Conservation (phyloP, 1,139 yeast genomes). For the Yamadazyma siamensis region DNA sequence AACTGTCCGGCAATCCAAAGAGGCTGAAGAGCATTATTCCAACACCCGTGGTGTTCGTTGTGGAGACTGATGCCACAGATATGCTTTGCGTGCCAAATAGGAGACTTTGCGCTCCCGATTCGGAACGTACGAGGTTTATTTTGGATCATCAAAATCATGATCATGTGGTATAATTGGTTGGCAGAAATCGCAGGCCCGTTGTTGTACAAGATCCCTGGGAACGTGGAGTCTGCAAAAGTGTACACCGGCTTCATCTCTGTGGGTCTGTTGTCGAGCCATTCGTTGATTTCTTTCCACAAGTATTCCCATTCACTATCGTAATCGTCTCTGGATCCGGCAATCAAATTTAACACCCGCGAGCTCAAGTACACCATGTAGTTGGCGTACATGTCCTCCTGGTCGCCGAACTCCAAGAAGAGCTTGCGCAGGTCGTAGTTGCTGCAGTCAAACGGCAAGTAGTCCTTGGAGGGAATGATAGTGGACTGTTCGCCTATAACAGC, state of each 20-base stretch:
- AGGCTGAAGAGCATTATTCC: slow-evolving; percentile 38
- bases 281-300: slow-evolving; percentile 30
- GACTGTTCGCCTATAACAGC: slow-evolving; percentile 31
- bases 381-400: slow-evolving; percentile 34
- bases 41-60: slow-evolving; percentile 30
- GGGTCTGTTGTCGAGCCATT: slow-evolving; percentile 33
- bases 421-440: slow-evolving; percentile 18
- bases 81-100: slow-evolving; percentile 41
- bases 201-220: slow-evolving; percentile 31
- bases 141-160: slow-evolving; percentile 33
- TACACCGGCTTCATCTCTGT: slow-evolving; percentile 25
- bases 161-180: slow-evolving; percentile 38
- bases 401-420: slow-evolving; percentile 17
- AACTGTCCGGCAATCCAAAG: slow-evolving; percentile 39
- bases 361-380: slow-evolving; percentile 36
- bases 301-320: slow-evolving; percentile 33
- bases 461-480: slow-evolving; percentile 26
- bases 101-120: slow-evolving; percentile 17
- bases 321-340: slow-evolving; percentile 16
- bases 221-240: slow-evolving; percentile 20
- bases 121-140: slow-evolving; percentile 33
- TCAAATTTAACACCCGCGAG: slow-evolving; percentile 30
- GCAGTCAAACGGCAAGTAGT: slow-evolving; percentile 30
- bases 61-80: slow-evolving; percentile 35
- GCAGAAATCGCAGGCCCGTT: slow-evolving; percentile 38